Conservation (phyloP, 331 rosid genomes). For the Pyrus hybrid region DNA sequence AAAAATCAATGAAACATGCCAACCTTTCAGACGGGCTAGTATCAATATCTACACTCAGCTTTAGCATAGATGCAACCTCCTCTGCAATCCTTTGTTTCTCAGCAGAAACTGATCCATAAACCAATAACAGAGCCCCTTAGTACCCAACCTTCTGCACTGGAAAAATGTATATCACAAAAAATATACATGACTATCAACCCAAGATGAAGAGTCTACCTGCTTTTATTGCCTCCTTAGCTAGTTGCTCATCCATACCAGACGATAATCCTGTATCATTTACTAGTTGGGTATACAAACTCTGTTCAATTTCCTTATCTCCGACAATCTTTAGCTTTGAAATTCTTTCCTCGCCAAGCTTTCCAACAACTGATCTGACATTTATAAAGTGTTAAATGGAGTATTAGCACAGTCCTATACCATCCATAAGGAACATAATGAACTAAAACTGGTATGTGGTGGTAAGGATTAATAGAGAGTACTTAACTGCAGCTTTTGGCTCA, state of each 20-base stretch:
- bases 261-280: slow-evolving; percentile 36
- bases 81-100: slow-evolving; percentile 84
- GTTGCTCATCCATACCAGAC: slow-evolving; percentile 60
- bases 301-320: slow-evolving; percentile 64
- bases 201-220: slow-evolving; percentile 48
- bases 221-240: slow-evolving; percentile 67
- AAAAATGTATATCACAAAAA: slow-evolving; percentile 17
- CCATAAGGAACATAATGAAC: not conserved
- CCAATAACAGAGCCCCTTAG: slow-evolving; percentile 25
- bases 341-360: slow-evolving; percentile 63
- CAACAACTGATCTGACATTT: slow-evolving; percentile 32
- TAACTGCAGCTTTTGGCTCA: not conserved
- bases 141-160: slow-evolving; percentile 10
- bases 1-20: not conserved
- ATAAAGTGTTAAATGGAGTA: slow-evolving; percentile 11
- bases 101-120: slow-evolving; percentile 54
- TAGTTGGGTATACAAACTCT: slow-evolving; percentile 66
- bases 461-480: slow-evolving; percentile 4
- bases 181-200: slow-evolving; percentile 9
- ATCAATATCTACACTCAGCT: slow-evolving; percentile 74
- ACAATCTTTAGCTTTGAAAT: slow-evolving; percentile 40
- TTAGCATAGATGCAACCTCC: slow-evolving; percentile 76
- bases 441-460: not conserved
- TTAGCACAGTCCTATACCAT: slow-evolving; percentile 12
- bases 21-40: slow-evolving; percentile 73